Conservation (phyloP, 2,329 filamentous ascomycete species). For the Helicocarpus griseus region DNA sequence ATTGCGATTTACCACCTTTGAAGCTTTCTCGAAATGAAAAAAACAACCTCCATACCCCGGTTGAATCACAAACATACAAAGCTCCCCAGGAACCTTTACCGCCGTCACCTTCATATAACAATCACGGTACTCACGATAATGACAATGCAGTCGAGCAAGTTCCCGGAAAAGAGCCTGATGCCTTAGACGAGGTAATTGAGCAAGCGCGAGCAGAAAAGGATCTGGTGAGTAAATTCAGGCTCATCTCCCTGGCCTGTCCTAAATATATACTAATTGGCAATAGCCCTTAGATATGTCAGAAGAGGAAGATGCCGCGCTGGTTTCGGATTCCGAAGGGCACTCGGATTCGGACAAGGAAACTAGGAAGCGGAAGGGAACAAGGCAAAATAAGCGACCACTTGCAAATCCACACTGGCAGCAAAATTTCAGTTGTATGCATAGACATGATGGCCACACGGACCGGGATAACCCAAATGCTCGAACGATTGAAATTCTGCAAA, state of each 20-base stretch:
- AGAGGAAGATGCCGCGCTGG: constrained; percentile 21
- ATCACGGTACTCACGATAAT: background rate
- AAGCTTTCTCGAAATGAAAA: constrained; percentile 18
- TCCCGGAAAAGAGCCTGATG: constrained; percentile 36
- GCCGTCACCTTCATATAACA: background rate
- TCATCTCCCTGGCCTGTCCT: background rate
- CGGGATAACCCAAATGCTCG: constrained; percentile 58
- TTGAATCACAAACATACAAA: constrained; percentile 4
- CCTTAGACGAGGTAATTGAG: constrained; percentile 55
- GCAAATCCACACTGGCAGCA: constrained; percentile 25
- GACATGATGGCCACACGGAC: constrained; percentile 36
- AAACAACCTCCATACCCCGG: background rate
- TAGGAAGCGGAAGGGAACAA: constrained; percentile 8
- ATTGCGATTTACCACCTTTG: constrained; percentile 17
- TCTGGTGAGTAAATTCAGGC: constrained; percentile 33
- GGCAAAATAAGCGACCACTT: constrained; percentile 1
- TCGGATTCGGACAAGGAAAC: constrained; percentile 12
- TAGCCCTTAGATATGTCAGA: constrained; percentile 43
- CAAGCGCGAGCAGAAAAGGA: constrained; percentile 52
- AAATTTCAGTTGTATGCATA: constrained; percentile 52
- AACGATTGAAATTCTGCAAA: constrained; percentile 66
- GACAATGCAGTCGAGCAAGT: background rate
- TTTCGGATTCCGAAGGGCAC: constrained; percentile 11
- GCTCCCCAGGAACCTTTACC: background rate
- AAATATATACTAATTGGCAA: background rate